A percentile compares a stretch with the other conserved stretches of the same genome.
These are phyloP conservation scores for Pichia exigua DNA, from an alignment of 805 yeast species.

Conservation along the genomic window DNA sequence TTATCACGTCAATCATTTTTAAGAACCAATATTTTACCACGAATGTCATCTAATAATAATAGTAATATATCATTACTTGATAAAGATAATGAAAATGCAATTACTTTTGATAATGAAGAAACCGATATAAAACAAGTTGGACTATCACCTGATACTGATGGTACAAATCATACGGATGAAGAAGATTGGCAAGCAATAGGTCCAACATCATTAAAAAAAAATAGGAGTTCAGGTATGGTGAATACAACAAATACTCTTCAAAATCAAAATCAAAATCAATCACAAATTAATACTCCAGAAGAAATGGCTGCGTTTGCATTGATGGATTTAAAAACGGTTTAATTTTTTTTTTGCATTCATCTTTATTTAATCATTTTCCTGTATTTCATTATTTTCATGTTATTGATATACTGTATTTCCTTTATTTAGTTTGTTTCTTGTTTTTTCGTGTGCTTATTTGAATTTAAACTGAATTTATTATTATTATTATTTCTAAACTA, in stretches of 20 bases:
- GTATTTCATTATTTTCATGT: not conserved
- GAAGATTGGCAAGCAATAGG: slow-evolving; percentile 96
- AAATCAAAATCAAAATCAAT: not conserved
- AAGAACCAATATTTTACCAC: slow-evolving; percentile 26
- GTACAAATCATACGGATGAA: slow-evolving; percentile 75
- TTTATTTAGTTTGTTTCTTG: not conserved
- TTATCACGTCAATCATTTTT: slow-evolving; percentile 35
- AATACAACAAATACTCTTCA: not conserved
- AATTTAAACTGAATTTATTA: not conserved
- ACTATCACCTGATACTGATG: not conserved
- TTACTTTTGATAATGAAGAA: slow-evolving; percentile 11
- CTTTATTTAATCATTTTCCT: not conserved
- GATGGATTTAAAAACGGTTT: slow-evolving; percentile 28
- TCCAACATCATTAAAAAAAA: slow-evolving; percentile 47
- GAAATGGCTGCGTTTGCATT: slow-evolving; percentile 30
- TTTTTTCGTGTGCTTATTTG: not conserved
- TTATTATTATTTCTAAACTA: not conserved
- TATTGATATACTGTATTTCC: not conserved
- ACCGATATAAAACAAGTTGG: not conserved
- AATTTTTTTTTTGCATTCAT: not conserved
- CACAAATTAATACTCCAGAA: slow-evolving; percentile 21
- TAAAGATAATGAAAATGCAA: slow-evolving; percentile 20
- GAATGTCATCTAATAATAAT: slow-evolving; percentile 15
- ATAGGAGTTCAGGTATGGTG: slow-evolving; percentile 16
- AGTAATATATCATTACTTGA: slow-evolving; percentile 16